A percentile compares a stretch with the other conserved stretches of the same genome.
Conservation (phyloP, 2,329 filamentous ascomycete species). For the Claviceps monticola region DNA sequence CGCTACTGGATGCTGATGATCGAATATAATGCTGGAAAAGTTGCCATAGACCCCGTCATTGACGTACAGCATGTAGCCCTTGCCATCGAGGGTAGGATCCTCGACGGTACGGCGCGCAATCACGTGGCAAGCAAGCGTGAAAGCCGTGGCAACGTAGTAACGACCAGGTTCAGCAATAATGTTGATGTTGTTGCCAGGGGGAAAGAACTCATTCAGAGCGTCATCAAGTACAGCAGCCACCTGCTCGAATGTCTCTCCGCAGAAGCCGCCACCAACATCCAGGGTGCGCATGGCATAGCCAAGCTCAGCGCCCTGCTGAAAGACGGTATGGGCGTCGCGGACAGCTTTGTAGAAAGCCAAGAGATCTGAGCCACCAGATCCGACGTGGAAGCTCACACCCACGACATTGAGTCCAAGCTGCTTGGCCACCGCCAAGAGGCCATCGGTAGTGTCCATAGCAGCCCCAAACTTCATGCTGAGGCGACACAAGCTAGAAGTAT, state of each 20-base stretch:
- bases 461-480: constrained; percentile 97
- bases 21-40: constrained; percentile 98
- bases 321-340: constrained; percentile 74
- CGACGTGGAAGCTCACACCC: constrained; percentile 95
- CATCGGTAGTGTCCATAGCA: constrained; percentile 64
- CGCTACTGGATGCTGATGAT: constrained; percentile 84
- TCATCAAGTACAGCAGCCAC: constrained; percentile 72
- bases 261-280: constrained; percentile 91
- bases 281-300: constrained; percentile 77
- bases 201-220: constrained; percentile 81
- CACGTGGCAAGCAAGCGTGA: constrained; percentile 88
- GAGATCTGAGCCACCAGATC: constrained; percentile 92
- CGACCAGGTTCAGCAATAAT: constrained; percentile 94
- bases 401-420: constrained; percentile 79
- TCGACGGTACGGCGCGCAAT: constrained; percentile 86
- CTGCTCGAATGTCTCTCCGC: constrained; percentile 75
- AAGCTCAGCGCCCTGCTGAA: constrained; percentile 64
- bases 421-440: constrained; percentile 67
- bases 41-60: constrained; percentile 98
- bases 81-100: constrained; percentile 48
- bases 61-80: constrained; percentile 90
- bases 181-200: constrained; percentile 52
- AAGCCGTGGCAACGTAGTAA: constrained; percentile 88
- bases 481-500: constrained; percentile 85
- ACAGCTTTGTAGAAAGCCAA: constrained; percentile 82